Evolutionary conservation across 1,284 basidiomycete genomes (phyloP), one percentile per base, ranked within the genome.

Genomic region (Ganoderma sp.): DNA sequence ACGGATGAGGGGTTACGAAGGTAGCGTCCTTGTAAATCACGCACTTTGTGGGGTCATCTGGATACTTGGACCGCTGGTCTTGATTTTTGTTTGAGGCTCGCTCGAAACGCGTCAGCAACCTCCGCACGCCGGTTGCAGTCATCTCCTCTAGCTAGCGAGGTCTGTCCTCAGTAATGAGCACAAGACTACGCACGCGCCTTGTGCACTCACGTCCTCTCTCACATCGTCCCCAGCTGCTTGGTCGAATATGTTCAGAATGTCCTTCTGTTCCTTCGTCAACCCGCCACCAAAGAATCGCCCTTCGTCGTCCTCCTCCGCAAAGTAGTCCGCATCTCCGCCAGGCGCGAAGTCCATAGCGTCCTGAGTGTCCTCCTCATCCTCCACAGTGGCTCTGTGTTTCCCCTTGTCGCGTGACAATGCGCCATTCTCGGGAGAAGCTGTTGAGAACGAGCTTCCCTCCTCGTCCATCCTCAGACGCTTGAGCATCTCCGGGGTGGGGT

Each of bases 271-370:
- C 41, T 85, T 85, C 2, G 95, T 97, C 68, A 98, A 82, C 0
- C 96, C 96, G 2, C 96, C 95, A 39, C 96, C 96, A 77, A 93
- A 98, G 82, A 98, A 97, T 15, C 96, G 85, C 0, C 96, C 96
- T 73, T 97, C 95, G 34, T 92, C 93, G 75, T 97, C 96, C 78
- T 97, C 95, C 74, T 96, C 96, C 0, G 78, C 87, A 75, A 93
- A 96, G 76, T 96, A 96, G 77, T 97, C 95, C 0, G 93, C 92
- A 73, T 96, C 94, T 37, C 90, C 91, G 9, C 92, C 92, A 5
- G 93, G 90, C 0, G 92, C 93, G 79, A 94, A 94, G 65, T 84
- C 82, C 64, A 79, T 81, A 19, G 83, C 82, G 19, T 79, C 78
- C n/a, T 83, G 81, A 39, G 85, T 84, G 17, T 82, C 82, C 28